Base-by-base conservation (phyloP, 1,284 basidiomycete species). In the Malassezia sympodialis region DNA sequence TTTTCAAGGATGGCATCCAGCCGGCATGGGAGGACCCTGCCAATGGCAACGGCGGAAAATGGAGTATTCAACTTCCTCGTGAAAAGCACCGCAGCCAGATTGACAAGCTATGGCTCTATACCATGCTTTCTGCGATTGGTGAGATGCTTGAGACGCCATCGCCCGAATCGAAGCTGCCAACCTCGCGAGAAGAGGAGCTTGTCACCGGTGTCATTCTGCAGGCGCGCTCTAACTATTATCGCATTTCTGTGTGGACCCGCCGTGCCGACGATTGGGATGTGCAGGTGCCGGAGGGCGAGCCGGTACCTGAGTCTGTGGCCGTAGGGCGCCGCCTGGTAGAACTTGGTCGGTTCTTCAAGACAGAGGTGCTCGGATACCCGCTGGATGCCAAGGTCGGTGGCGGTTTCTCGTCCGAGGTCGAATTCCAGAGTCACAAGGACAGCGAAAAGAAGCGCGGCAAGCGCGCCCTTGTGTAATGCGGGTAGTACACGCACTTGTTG, bases 61-160 rank as follows among this genome's bases (percentile, higher is more conserved):
- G 93, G 93, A 87, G 86, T 71, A 90, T 98, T 62, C 94, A 99
- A 77, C 79, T 99, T 28, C 93, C 94, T 26, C 86, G 88, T 73
- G 93, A 96, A 67, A 96, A 96, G 80, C 90, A 87, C 72, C 81
- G 86, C 53, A 74, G 66, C 30, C 78, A 83, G 44, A 86, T 99
- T 51, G 93, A 99, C 77, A 86, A 84, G 74, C 88, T 91, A 83
- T 99, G 94, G 93, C 82, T 98, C 46, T 91, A 91, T 79, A 96
- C 93, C 60, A 73, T 74, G 72, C 61, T 74, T 31, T 54, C 67
- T 15, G 70, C 72, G 8, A 74, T 74, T 45, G 72, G 72, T 15
- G 72, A 74, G 53, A 73, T 69, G 37, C 59, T 74, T 31, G 72
- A 74, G 45, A 60, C 67, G 12, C 65, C 69, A 6, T 60, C 61